Evolutionary conservation across 2,329 filamentous ascomycete species (phyloP).

Genomic region (Geoglossum cookeanum): DNA sequence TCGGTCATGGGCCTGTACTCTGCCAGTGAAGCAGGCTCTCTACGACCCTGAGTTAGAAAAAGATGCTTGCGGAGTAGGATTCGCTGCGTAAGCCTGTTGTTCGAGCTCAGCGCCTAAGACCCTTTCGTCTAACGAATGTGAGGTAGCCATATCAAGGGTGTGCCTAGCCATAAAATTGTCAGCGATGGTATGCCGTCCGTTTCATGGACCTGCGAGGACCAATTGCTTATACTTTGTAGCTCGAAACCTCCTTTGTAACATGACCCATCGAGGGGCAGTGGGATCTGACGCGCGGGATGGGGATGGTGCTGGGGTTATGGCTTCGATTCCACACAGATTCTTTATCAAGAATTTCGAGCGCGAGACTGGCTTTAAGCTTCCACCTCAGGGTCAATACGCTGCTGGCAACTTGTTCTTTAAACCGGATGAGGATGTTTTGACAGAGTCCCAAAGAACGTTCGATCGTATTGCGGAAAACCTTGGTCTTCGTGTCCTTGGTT

Average conservation of each 20-base stretch:
- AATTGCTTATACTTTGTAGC: slow-evolving; percentile 32
- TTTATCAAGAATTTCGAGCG: slow-evolving; percentile 96
- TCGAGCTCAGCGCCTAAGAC: slow-evolving; percentile 6
- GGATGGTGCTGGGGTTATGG: slow-evolving; percentile 98
- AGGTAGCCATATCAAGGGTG: slow-evolving; percentile 83
- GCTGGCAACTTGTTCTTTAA: slow-evolving; percentile 98
- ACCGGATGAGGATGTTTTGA: slow-evolving; percentile 74
- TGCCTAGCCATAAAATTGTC: slow-evolving; percentile 92
- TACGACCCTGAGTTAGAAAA: slow-evolving; percentile 95
- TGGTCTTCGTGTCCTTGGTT: slow-evolving; percentile 79
- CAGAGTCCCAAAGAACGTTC: slow-evolving; percentile 80
- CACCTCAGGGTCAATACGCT: slow-evolving; percentile 80
- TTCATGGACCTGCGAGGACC: slow-evolving; percentile 2
- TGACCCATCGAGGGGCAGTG: slow-evolving; percentile 97
- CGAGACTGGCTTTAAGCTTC: slow-evolving; percentile 73
- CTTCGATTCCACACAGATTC: slow-evolving; percentile 93
- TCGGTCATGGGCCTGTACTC: slow-evolving; percentile 84
- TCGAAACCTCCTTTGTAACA: slow-evolving; percentile 92
- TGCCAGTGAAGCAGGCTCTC: slow-evolving; percentile 95
- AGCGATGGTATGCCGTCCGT: slow-evolving; percentile 61
- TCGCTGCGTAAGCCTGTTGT: slow-evolving; percentile 58
- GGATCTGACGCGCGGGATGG: slow-evolving; percentile 95
- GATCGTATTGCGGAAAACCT: slow-evolving; percentile 82
- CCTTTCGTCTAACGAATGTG: slow-evolving; percentile 1
- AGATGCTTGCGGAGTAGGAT: slow-evolving; percentile 98